Base-by-base conservation (phyloP, 768 basidiomycete genomes). In the Leccinum rimulosum region DNA sequence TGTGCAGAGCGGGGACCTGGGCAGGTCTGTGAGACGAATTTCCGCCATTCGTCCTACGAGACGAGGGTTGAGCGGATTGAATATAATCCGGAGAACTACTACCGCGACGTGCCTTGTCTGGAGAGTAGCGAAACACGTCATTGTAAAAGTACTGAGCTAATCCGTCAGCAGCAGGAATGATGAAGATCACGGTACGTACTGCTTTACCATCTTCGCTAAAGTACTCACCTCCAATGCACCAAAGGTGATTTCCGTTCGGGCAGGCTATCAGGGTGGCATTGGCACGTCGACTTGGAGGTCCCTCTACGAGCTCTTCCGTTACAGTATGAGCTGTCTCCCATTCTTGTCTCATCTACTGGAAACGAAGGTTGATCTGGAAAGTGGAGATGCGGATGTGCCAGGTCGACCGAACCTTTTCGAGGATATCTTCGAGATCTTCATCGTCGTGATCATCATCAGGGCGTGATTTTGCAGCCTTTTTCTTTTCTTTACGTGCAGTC, bases 1-100 rank as follows among this genome's bases (percentile, higher is more conserved):
- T 96, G 94, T 0, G 94, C 94, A 9, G 88, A 91, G 45, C 94
- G 81, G 3, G 94, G 94, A 2, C 91, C 91, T 0, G 95, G 95
- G 64, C 89, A 91, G 0, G 87, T 92, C 12, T 85, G 87, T 0
- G 90, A 92, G 28, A 93, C 79, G 62, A 92, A 95, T 65, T 84
- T 85, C 10, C 89, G 81, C 94, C 94, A 96, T 78, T 96, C 94
- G 66, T 95, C 86, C 85, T 89, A 38, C 8, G 52, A 19, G 47
- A 33, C 3, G 25, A 28, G 3, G 25, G 4, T 6, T 17, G 0
- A 2, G 9, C 28, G 6, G 9, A 52, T 45, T 25, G 3, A 19
- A 10, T 17, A 9, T 38, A 14, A 12, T 4, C 7, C 1, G 31
- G 9, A n/a, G 11, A 11, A 11, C 3, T 40, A 14, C 5, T 40